Evolutionary conservation across 1,139 yeast genomes (phyloP), one percentile per base, ranked within the genome.

Genomic region (Debaryomycetaceae sp.): DNA sequence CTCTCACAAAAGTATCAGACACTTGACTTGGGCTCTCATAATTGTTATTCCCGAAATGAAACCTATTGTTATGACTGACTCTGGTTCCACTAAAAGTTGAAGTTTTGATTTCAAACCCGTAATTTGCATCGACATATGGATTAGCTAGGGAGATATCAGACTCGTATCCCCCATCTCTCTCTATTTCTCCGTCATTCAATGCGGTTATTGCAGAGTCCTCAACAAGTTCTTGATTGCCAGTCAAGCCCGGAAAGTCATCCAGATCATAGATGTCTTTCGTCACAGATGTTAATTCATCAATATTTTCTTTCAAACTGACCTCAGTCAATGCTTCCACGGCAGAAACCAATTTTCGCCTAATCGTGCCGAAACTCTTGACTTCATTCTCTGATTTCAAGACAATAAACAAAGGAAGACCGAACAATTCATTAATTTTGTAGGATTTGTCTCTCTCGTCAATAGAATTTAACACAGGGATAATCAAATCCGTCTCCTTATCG

Each of bases 391-490:
- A 69, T 5, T 75, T 64, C 24, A 87, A 58, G 0, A 82, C 75
- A 36, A 89, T 70, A 56, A 89, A 84, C 54, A 88, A 80, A 1
- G 98, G 97, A 3, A 84, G 63, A 1, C 90, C 95, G 65, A 87
- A 86, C 3, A 65, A 53, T 45, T 66, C 68, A 4, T 57, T 59
- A 24, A 69, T 51, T 24, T 66, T 64, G 50, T 73, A 72, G 2
- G 75, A 67, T 45, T 50, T 63, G 56, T 56, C 77, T 44, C 54
- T 70, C 45, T 76, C 79, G 13, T 71, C 65, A 1, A 71, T 71
- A 1, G 84, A 73, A 57, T 77, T 84, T 46, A 83, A 68, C 0
- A 89, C 87, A 0, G 97, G 96, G 4, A 89, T 72, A 33, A 87
- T 72, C 13, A 82, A 52, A 50, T 81, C 84, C 1, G 56, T 47